Base-by-base conservation (phyloP, 2,329 filamentous ascomycete genomes). In the Cordyceps militaris region DNA sequence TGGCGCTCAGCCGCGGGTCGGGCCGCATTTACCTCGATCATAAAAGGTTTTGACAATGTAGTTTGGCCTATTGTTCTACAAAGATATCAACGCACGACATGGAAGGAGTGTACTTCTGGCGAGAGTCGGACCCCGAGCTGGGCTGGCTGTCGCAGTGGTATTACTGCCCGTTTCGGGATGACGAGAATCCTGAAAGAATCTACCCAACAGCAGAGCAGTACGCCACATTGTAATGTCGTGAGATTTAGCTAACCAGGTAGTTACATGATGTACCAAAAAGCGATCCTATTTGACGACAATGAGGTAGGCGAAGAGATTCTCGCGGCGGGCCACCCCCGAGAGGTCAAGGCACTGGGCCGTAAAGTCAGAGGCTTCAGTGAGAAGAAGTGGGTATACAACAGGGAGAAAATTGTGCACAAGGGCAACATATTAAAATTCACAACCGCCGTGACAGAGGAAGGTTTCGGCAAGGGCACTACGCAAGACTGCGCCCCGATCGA, bases 131-230 rank as follows among this genome's bases (percentile, higher is more conserved):
- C 58, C 62, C 70, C 1, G 66, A 70, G 3, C 71, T 77, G 32
- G 82, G 81, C 42, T 85, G 77, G 69, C 74, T 87, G n/a, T 83
- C 79, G 0, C 84, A 88, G 69, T 87, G 83, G 83, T 84, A 81
- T 65, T 64, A 70, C 52, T 76, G 71, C 19, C 69, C 74, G 2
- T 87, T 85, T 63, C 70, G 58, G 38, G 72, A 74, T 54, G 71
- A 72, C 4, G 58, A 66, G 3, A 67, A 70, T 50, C 63, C 66
- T 3, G 62, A 63, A 6, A 69, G 70, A 38, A 67, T 73, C 13
- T 82, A 78, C 64, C 67, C 68, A n/a, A 79, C 78, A 3, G 77
- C 79, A 1, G 79, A 83, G 62, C 79, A 82, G 73, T 79, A 69
- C 65, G 66, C 59, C 21, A 1, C 4, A 9, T 8, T 26, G 24